Base-by-base conservation (phyloP, 1,139 yeast genomes). In the Sugiyamaella sp. region DNA sequence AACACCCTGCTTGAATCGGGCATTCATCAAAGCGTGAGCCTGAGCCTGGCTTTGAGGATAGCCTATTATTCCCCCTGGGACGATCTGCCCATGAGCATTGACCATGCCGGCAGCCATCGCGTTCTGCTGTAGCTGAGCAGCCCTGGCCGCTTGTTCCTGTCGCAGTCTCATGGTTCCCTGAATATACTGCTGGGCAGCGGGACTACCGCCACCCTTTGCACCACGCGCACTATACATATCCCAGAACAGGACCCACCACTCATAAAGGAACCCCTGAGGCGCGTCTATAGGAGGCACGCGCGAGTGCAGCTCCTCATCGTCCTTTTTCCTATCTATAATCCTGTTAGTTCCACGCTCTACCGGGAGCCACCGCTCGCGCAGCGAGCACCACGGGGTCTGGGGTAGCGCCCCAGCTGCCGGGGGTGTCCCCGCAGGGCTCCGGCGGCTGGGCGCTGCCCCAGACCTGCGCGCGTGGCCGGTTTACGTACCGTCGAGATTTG, bases 231-330 rank as follows among this genome's bases (percentile, higher is more conserved):
- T 87, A 71, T 86, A 89, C 45, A 89, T 85, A 68, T 91, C 97
- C 97, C 97, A 91, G 67, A 90, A 91, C 29, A 90, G 84, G 73
- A 84, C 90, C 97, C 97, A 91, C 97, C 98, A 91, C 68, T 90
- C 97, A 63, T 80, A 84, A 44, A 90, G 73, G 65, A 89, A 90
- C 8, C 97, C 95, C 63, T 86, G 91, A 0, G 96, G 95, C 3
- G 95, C 85, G 66, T 89, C 74, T 52, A 72, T 67, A 21, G 72
- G 71, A 12, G 69, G 65, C 35, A 51, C 50, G 14, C 63, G 57
- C 41, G 58, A 56, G 16, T 63, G 65, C 35, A 64, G 49, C 35
- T 60, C 65, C 17, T 59, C 57, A 17, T 52, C 55, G 4, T 52
- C 54, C 27, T 52, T 51, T 22, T 49, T 49, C n/a, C 46, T 32